Base-by-base conservation (phyloP, 768 basidiomycete genomes). In the Naematelia aurantialba region DNA sequence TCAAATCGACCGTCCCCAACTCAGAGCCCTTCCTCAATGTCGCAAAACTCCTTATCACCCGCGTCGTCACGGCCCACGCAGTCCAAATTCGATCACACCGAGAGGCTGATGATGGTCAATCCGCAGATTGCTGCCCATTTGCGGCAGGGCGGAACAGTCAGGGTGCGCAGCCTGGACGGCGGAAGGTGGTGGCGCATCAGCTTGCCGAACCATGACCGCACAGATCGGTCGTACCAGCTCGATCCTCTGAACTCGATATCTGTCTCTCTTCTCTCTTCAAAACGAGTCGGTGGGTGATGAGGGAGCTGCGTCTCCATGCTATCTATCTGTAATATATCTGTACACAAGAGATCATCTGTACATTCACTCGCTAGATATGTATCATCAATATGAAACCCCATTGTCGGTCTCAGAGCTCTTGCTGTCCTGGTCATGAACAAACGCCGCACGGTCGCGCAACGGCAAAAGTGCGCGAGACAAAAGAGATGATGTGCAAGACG, bases 81-180 rank as follows among this genome's bases (percentile, higher is more conserved):
- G 17, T 39, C 34, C 34, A 17, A 39, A 8, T 8, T 17, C 34
- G 17, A 17, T 39, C n/a, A 12, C 3, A 42, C 10, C 29, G 60
- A 57, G 14, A 49, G 62, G 25, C 46, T 67, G 61, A 61, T 73
- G 27, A 50, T 73, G 5, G 63, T 73, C 45, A 67, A 66, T 47
- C 67, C 72, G 10, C 22, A 34, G 1, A 64, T 73, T 24, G 72
- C 72, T 11, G 54, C 56, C 22, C 69, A 70, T 60, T 27, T 73
- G 21, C 50, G 52, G 25, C 30, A 51, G 45, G 72, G 72, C 4
- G 72, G 72, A 14, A 57, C 51, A 34, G 66, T 70, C 27, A 63
- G 54, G 53, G 48, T 73, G 24, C 39, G 52, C 13, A 60, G 59
- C 2, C 54, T 58, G 4, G 68, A 72, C 45, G 70, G 68, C 19